Percentiles rank a stretch among this genome's conserved stretches.
Evolutionary conservation across 1,284 basidiomycete species (phyloP).

Genomic region (Malassezia restricta): DNA sequence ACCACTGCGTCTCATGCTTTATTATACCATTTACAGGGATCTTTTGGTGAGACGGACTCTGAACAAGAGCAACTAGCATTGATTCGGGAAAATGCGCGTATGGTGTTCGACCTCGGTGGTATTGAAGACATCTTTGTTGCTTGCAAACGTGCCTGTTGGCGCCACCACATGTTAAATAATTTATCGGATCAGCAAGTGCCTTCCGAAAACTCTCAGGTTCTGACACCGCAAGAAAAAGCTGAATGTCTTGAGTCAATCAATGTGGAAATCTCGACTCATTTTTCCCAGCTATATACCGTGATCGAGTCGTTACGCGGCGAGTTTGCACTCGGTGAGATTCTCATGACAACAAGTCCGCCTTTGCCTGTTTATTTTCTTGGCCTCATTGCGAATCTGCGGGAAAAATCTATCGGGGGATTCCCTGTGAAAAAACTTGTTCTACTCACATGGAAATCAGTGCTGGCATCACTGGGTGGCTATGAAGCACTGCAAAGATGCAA

Average conservation of each 20-base stretch:
- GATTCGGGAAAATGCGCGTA: constrained; percentile 85
- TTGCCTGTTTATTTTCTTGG: constrained; percentile 84
- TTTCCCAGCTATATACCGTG: constrained; percentile 45
- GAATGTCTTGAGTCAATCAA: constrained; percentile 45
- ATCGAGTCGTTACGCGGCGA: constrained; percentile 37
- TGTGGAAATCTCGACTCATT: constrained; percentile 39
- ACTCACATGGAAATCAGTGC: constrained; percentile 87
- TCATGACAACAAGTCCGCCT: constrained; percentile 67
- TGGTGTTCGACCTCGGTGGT: constrained; percentile 72
- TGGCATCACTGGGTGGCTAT: constrained; percentile 84
- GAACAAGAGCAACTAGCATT: constrained; percentile 89
- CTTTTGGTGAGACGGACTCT: constrained; percentile 77
- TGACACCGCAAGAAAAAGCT: constrained; percentile 39
- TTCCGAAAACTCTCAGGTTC: constrained; percentile 18
- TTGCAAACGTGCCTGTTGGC: constrained; percentile 74
- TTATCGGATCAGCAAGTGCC: constrained; percentile 28
- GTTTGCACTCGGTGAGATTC: constrained; percentile 34
- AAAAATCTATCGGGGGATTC: constrained; percentile 76
- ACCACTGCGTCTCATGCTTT: constrained; percentile 30
- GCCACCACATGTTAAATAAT: constrained; percentile 57
- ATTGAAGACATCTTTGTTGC: constrained; percentile 71
- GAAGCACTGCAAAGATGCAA: constrained; percentile 74
- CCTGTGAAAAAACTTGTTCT: constrained; percentile 59
- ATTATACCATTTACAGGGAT: constrained; percentile 54
- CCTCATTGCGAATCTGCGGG: constrained; percentile 73